Conservation (phyloP, 495 filamentous ascomycete genomes). For the Xylaria castorea region DNA sequence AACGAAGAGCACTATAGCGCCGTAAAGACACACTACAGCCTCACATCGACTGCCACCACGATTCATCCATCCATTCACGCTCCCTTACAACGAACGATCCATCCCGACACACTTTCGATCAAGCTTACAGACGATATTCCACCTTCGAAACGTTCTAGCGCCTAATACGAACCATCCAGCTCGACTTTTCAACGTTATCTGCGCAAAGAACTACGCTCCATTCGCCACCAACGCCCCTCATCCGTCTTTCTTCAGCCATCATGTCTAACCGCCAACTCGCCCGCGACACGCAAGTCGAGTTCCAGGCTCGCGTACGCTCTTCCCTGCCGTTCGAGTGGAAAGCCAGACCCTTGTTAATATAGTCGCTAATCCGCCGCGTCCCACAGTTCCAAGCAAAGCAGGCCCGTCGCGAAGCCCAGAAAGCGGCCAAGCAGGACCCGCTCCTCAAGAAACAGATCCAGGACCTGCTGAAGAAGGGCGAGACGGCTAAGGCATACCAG, state of each 20-base stretch:
- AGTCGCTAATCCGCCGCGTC: constrained; percentile 17
- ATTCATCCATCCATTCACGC: not conserved
- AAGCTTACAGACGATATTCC: not conserved
- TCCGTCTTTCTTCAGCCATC: constrained; percentile 34
- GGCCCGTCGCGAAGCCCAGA: constrained; percentile 78
- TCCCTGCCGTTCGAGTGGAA: not conserved
- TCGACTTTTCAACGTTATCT: not conserved
- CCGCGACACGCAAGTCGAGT: constrained; percentile 59
- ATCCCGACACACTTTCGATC: not conserved
- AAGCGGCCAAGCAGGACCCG: constrained; percentile 82
- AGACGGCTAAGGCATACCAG: constrained; percentile 83
- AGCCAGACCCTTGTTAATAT: not conserved
- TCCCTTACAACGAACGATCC: not conserved
- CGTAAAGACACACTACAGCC: not conserved
- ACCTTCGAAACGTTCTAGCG: too few relatives aligned
- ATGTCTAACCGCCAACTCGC: constrained; percentile 61
- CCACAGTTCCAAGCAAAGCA: constrained; percentile 82
- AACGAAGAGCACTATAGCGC: too few relatives aligned
- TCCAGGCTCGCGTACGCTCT: constrained; percentile 55
- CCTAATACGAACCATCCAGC: too few relatives aligned
- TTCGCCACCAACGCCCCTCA: not conserved
- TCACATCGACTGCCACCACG: not conserved
- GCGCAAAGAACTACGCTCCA: not conserved
- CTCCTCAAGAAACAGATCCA: constrained; percentile 83
- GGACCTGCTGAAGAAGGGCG: constrained; percentile 71